Base-by-base conservation (phyloP, 2,329 filamentous ascomycete genomes). In the Hysterium pulicare region DNA sequence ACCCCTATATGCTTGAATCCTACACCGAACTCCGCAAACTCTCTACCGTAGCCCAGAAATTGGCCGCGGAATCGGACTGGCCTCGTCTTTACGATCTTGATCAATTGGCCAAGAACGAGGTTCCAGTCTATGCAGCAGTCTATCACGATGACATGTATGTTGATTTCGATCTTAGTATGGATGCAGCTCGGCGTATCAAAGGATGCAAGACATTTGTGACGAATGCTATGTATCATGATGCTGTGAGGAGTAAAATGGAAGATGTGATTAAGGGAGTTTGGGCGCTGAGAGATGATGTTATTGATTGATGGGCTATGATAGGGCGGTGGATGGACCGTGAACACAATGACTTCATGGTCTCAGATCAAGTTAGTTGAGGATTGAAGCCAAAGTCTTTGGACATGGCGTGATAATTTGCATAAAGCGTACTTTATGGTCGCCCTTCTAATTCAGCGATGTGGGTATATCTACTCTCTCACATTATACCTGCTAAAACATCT, bases 71-170 rank as follows among this genome's bases (percentile, higher is more conserved):
- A 33, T 67, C 76, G 4, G 77, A 83, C 47, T 96, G 91, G 90
- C 79, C 84, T 2, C 69, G 73, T 0, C 73, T 96, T 4, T 96
- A 95, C 62, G 81, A 95, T 57, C 72, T 81, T 48, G 77, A 79
- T 40, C 84, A 87, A 64, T 73, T 96, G 36, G 77, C 75, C 15
- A 78, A 76, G 55, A 96, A 96, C 57, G 75, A 83, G 45, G 87
- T 96, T 0, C 90, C 91, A 0, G 82, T 95, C 0, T 96, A 93
- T 58, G 86, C 90, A 1, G 88, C 87, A 1, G 85, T 82, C 2
- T 97, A 86, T 54, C 65, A 88, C 4, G 85, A 95, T 49, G 90
- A 95, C 61, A 93, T 96, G 87, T 96, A 94, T 58, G 90, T 97
- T 22, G 86, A 94, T 58, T 86, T 80, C 53, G 80, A 81, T 5